Conservation (phyloP, 1,284 basidiomycete genomes). For the Cystobasidiaceae sp. region DNA sequence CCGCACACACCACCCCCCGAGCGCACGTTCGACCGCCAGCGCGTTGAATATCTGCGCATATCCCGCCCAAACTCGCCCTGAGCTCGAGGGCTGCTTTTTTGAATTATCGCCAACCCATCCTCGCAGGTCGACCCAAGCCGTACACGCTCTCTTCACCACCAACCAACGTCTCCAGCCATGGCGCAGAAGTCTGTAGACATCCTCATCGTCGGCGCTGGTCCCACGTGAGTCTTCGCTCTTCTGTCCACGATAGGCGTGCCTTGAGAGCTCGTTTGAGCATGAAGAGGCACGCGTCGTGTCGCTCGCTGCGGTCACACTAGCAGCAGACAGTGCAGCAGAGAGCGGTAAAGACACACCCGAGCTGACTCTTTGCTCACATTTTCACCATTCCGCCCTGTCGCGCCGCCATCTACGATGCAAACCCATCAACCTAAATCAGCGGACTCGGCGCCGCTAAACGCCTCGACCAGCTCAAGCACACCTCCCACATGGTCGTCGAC, state of each 20-base stretch:
- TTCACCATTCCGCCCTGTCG: background rate
- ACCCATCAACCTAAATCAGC: slow-evolving; percentile 39
- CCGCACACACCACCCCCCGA: too few species aligned
- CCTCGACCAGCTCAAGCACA: slow-evolving; percentile 51
- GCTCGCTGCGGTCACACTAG: too few species aligned
- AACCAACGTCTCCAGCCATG: background rate
- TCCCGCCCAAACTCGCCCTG: too few species aligned
- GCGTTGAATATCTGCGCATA: too few species aligned
- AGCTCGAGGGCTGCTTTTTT: too few species aligned
- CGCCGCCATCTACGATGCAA: slow-evolving; percentile 30
- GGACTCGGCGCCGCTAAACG: slow-evolving; percentile 54
- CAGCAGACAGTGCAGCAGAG: too few species aligned
- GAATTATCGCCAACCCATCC: too few species aligned
- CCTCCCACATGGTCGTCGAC: slow-evolving; percentile 51
- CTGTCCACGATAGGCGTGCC: background rate
- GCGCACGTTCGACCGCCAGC: too few species aligned
- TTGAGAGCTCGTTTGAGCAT: background rate
- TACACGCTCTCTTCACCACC: background rate
- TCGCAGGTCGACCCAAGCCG: background rate
- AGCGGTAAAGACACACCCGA: too few species aligned
- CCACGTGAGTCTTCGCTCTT: slow-evolving; percentile 37
- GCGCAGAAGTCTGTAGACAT: slow-evolving; percentile 41
- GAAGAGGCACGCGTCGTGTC: too few species aligned
- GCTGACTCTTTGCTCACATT: background rate
- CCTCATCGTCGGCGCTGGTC: slow-evolving; percentile 48